Conservation (phyloP, 768 basidiomycete genomes). For the Mycena epipterygia region DNA sequence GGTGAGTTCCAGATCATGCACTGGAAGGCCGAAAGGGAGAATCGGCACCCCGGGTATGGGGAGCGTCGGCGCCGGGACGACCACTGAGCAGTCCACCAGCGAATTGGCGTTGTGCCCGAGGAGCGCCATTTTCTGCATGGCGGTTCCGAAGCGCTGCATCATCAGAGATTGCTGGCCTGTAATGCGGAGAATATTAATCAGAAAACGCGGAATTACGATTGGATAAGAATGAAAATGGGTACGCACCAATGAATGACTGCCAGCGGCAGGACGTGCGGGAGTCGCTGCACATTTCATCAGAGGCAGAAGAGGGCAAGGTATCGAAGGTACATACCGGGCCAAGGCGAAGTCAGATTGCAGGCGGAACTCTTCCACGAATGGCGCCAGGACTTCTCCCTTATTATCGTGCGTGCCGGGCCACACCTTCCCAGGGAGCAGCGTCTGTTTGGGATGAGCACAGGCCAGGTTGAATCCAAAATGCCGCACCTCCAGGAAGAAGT, state of each 20-base stretch:
- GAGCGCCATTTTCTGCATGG: slow-evolving; percentile 46
- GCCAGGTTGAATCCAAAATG: too few relatives aligned
- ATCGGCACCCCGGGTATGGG: too few relatives aligned
- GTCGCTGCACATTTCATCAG: too few relatives aligned
- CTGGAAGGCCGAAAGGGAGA: too few relatives aligned
- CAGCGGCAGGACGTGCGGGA: slow-evolving; percentile 48
- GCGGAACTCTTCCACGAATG: slow-evolving; percentile 47
- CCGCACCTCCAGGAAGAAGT: too few relatives aligned
- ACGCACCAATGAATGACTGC: slow-evolving; percentile 42
- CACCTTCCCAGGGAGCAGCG: too few relatives aligned
- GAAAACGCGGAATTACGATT: neutral
- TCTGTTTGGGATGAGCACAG: too few relatives aligned
- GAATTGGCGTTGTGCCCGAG: slow-evolving; percentile 39
- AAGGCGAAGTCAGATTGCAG: slow-evolving; percentile 47
- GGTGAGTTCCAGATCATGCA: neutral
- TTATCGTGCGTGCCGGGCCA: too few relatives aligned
- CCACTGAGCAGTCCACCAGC: slow-evolving; percentile 49
- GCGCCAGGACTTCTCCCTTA: too few relatives aligned
- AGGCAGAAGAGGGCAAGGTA: neutral
- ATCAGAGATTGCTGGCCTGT: slow-evolving; percentile 31
- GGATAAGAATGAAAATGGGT: neutral
- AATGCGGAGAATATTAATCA: too few relatives aligned
- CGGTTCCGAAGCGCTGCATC: slow-evolving; percentile 35
- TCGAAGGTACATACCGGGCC: slow-evolving; percentile 15
- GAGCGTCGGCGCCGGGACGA: slow-evolving; percentile 38